Base-by-base conservation (phyloP, 176 grass and related monocot genomes). In the Oryza longistaminata region DNA sequence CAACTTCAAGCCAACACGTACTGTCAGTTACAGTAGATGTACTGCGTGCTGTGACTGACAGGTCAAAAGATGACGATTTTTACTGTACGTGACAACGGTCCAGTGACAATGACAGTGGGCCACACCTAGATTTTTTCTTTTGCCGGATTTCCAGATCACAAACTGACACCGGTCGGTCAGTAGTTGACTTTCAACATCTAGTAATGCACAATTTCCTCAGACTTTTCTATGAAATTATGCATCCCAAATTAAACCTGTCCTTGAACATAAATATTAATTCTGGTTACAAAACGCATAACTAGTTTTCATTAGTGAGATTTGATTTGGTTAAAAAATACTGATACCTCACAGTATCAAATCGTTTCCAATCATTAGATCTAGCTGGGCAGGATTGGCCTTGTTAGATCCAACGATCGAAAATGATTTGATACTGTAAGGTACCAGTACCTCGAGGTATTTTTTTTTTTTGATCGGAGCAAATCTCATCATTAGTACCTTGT, bases 401-500 rank as follows among this genome's bases (percentile, higher is more conserved):
- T 31, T 31, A 31, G 29, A 31, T 31, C 2, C 29, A 31, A 31
- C 2, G 29, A 31, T 31, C 29, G 29, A 3, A 31, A 31, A 31
- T 31, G 29, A 31, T 31, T 31, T 31, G 27, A 31, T 31, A 31
- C 29, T 31, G 29, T 31, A 0, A 31, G 29, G 2, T 31, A 31
- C 0, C 29, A 31, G 2, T 31, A 31, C 29, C 2, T 31, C 29
- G 29, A 31, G 29, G 2, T 31, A 3, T 3, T 31, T 31, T 31
- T 31, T 27, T 27, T 31, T 0, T 31, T 31, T 2, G 29, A 31
- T 2, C 29, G 29, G 2, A 31, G 29, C 29, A 31, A 31, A 31
- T 31, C 2, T 31, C 27, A 52, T 2, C 42, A 43, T 5, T 25
- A 13, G 65, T 66, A 98, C 96, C 96, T 94, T 92, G 83, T 72